Base-by-base conservation (phyloP, 176 grass and related monocot genomes). In the Poa pratensis region DNA sequence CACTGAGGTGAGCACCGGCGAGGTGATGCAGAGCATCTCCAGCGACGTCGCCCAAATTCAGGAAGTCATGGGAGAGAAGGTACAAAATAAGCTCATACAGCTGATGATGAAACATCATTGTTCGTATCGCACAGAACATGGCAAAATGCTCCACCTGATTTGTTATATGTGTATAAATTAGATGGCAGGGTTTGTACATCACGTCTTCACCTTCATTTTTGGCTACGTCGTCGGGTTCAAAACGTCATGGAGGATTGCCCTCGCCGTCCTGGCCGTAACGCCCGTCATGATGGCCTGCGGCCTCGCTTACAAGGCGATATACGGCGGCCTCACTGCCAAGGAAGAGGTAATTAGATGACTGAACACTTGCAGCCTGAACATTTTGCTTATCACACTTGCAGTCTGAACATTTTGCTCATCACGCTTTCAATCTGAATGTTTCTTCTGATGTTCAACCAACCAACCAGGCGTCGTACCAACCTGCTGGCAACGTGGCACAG, bases 1-100 rank as follows among this genome's bases (percentile, higher is more conserved):
- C 69, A 92, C 83, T 1, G 87, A 94, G 75, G 85, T 88, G 66
- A 92, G 85, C 90, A 92, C 93, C 0, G 90, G 90, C 0, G 93
- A 94, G 71, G 87, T 92, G 79, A 92, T 94, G 90, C 87, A 88
- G 19, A 84, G 87, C 87, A 92, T 94, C 76, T 94, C 93, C 75
- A 88, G 79, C 11, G 93, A 94, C 42, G 90, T 90, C 5, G 90
- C 90, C 5, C 93, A 88, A 45, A 88, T 94, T 69, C 93, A 94
- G 66, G 93, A 94, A 17, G 63, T 84, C 60, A 88, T 92, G 79
- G 90, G 93, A 43, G 93, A 94, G 57, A 94, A 94, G 87, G 92
- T 90, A 88, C 9, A n/a, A n/a, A n/a, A n/a, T n/a, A n/a, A n/a
- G n/a, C n/a, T n/a, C n/a, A n/a, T n/a, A n/a, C n/a, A n/a, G 37